Evolutionary conservation across 1,284 basidiomycete genomes (phyloP), one percentile per base, ranked within the genome.

Genomic region (Malassezia caprae): DNA sequence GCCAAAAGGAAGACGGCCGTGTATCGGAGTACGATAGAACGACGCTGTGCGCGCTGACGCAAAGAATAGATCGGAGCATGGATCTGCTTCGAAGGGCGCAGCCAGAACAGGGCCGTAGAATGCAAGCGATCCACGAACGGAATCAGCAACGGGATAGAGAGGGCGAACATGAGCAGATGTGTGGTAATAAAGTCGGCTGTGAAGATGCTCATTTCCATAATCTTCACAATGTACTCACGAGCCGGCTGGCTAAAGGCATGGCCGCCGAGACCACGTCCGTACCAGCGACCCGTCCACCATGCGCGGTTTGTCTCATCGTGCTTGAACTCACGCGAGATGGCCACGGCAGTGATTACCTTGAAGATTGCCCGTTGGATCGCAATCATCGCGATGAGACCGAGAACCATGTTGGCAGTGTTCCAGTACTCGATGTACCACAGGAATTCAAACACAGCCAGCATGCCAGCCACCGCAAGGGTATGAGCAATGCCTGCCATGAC

Each of bases 381-480:
- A 45, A 76, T 72, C 26, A 73, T 71, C 5, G 76, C 76, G 52
- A 76, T 75, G 49, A 76, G 51, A 15, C 75, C 76, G n/a, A 77
- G 63, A 19, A 77, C 88, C 17, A 90, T 89, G 76, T 94, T 88
- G 2, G 88, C 84, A 21, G 85, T 82, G 63, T 93, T 82, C 91
- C 91, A 98, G 15, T 83, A 79, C 76, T 96, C 91, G 59, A 94
- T 80, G 81, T 87, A 89, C 90, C 91, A 96, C 82, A 91, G 61
- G 30, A 66, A 72, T 47, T 55, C 35, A 19, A 68, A 67, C 8
- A 65, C 60, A 41, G 55, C 69, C 37, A 74, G 59, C 27, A 74
- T 62, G 58, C 72, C 72, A 23, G 67, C 48, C 46, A 74, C 69
- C 50, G 70, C 62, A 19, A 74, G 62, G 23, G 68, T 54, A 61